phyloP scores from a whole-genome alignment of 495 filamentous ascomycete species.

The Jackrogersella minutella region DNA sequence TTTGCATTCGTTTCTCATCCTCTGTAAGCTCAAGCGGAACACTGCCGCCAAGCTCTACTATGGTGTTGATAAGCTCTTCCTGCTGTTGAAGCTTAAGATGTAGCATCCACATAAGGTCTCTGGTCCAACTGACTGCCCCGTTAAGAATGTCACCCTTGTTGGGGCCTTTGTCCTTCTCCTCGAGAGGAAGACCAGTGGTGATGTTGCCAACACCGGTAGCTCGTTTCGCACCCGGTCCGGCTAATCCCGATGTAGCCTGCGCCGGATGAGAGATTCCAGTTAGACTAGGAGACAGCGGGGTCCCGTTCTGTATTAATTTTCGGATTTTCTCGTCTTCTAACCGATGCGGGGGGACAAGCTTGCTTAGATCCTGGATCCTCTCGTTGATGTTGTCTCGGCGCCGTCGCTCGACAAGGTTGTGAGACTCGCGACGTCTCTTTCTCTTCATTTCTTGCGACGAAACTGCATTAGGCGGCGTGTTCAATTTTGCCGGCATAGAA shows the following conservation, averaged over 20 bases:
- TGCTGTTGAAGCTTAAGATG: constrained; percentile 88
- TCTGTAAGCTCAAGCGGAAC: constrained; percentile 88
- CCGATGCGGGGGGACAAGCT: constrained; percentile 89
- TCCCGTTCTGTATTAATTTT: constrained; percentile 91
- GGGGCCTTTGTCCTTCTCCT: constrained; percentile 98
- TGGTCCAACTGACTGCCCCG: constrained; percentile 94
- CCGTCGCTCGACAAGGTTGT: constrained; percentile 94
- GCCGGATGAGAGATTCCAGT: constrained; percentile 65
- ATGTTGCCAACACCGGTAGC: constrained; percentile 82
- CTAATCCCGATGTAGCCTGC: constrained; percentile 88
- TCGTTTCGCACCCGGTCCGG: constrained; percentile 81
- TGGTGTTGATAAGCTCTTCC: constrained; percentile 77
- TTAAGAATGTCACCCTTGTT: constrained; percentile 99
- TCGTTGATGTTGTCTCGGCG: constrained; percentile 99
- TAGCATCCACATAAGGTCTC: constrained; percentile 96
- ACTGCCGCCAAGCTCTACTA: constrained; percentile 72
- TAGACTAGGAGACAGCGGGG: constrained; percentile 81
- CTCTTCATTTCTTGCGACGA: constrained; percentile 92
- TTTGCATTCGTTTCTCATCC: constrained; percentile 94
- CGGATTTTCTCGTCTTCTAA: constrained; percentile 97
- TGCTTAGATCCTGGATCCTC: constrained; percentile 93
- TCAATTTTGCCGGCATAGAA: constrained; percentile 64
- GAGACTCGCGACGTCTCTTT: constrained; percentile 87
- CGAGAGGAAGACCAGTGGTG: constrained; percentile 85
- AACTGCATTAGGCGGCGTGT: constrained; percentile 54